Evolutionary conservation across 352 stramenopile genomes (phyloP).

Genomic region (Pythium angustatum): DNA sequence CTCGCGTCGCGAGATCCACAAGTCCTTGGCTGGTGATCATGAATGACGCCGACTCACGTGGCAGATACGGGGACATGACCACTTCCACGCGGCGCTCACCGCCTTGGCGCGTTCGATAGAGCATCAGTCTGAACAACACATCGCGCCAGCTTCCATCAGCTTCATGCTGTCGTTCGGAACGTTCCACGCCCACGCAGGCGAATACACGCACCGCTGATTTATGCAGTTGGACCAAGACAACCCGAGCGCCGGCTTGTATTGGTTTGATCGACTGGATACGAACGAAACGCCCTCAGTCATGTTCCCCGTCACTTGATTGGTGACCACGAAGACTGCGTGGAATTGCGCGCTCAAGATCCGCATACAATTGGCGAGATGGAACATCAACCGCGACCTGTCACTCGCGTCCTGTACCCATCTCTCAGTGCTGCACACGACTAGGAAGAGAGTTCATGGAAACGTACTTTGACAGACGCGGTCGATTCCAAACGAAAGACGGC

Average conservation of each 20-base stretch:
- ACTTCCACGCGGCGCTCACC: conserved; percentile 45
- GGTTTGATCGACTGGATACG: conserved; percentile 18
- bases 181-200: background rate
- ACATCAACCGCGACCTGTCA: conserved; percentile 74
- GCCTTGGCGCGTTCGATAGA: conserved; percentile 35
- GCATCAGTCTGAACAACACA: conserved; percentile 46
- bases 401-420: conserved; percentile 47
- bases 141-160: background rate
- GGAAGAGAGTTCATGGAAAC: background rate
- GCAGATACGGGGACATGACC: conserved; percentile 58
- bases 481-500: conserved; percentile 75
- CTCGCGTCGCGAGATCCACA: conserved; percentile 1
- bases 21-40: conserved; percentile 61
- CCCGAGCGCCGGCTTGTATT: conserved; percentile 61
- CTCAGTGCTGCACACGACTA: conserved; percentile 1
- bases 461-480: conserved; percentile 67
- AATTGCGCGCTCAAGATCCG: conserved; percentile 81
- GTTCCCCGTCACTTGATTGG: conserved; percentile 82
- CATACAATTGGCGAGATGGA: conserved; percentile 85
- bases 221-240: conserved; percentile 85
- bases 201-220: conserved; percentile 77
- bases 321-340: conserved; percentile 68
- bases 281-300: conserved; percentile 36
- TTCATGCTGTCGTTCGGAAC: background rate
- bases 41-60: conserved; percentile 42